Evolutionary conservation across 768 basidiomycete genomes (phyloP).

Genomic region (Crassisporium funariophilum): DNA sequence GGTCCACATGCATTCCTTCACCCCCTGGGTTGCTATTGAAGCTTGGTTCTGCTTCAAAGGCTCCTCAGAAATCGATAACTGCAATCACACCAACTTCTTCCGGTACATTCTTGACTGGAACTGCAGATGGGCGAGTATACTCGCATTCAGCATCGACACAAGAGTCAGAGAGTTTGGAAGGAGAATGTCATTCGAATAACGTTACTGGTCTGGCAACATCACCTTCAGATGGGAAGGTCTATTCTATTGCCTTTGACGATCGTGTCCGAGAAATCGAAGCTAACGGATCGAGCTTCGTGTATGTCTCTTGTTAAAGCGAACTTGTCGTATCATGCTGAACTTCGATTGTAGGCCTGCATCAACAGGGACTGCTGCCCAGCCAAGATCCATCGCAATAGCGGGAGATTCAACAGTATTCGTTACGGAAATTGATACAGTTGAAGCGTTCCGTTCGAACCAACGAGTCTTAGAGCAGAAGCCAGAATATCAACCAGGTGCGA

Average conservation of each 20-base stretch:
- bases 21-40: background rate
- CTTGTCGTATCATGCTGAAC: background rate
- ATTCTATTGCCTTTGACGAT: slow-evolving; percentile 84
- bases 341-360: slow-evolving; percentile 46
- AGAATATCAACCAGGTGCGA: slow-evolving; percentile 52
- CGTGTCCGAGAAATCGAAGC: slow-evolving; percentile 64
- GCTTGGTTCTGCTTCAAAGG: slow-evolving; percentile 44
- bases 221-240: slow-evolving; percentile 50
- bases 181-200: slow-evolving; percentile 70
- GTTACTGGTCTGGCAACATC: slow-evolving; percentile 62
- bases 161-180: slow-evolving; percentile 50
- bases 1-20: slow-evolving; percentile 15
- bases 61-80: slow-evolving; percentile 81
- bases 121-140: slow-evolving; percentile 75
- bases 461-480: slow-evolving; percentile 58
- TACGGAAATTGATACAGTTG: slow-evolving; percentile 55
- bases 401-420: slow-evolving; percentile 69
- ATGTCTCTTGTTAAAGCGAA: slow-evolving; percentile 24
- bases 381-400: slow-evolving; percentile 62
- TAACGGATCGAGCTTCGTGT: slow-evolving; percentile 49
- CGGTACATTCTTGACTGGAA: slow-evolving; percentile 79
- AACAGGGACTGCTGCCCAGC: slow-evolving; percentile 60
- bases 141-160: slow-evolving; percentile 56
- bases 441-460: slow-evolving; percentile 73
- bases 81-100: slow-evolving; percentile 46